These are phyloP conservation scores for Venturia nashicola DNA, from an alignment of 2,329 filamentous ascomycete species.

Conservation along the genomic window DNA sequence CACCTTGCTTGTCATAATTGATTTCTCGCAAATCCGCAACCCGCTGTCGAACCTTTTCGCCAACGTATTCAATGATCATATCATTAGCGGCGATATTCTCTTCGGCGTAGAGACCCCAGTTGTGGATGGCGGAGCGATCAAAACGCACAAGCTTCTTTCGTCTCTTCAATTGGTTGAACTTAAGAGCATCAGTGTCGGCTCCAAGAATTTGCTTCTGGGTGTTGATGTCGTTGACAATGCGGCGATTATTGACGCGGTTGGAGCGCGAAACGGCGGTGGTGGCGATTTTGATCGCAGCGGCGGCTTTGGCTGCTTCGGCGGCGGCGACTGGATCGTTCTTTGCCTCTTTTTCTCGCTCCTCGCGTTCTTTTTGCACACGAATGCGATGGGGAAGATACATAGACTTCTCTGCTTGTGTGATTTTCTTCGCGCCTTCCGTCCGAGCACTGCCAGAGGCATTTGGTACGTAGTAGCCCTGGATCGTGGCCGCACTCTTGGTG, in stretches of 20 bases:
- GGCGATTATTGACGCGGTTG: conserved; percentile 90
- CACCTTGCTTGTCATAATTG: conserved; percentile 87
- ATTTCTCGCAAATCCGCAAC: conserved; percentile 94
- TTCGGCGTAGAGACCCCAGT: conserved; percentile 96
- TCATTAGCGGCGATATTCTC: conserved; percentile 95
- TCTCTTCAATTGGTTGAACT: conserved; percentile 99
- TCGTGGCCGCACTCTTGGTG: conserved; percentile 39
- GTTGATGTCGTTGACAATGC: conserved; percentile 87
- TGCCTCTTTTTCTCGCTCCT: conserved; percentile 74
- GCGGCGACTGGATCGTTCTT: conserved; percentile 53
- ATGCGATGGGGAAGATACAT: conserved; percentile 97
- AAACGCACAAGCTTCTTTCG: conserved; percentile 99
- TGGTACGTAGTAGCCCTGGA: conserved; percentile 66
- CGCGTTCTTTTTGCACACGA: conserved; percentile 81
- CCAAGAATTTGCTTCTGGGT: conserved; percentile 77
- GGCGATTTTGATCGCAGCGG: conserved; percentile 58
- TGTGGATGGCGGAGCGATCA: conserved; percentile 93
- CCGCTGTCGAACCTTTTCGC: conserved; percentile 91
- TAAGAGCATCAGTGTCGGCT: conserved; percentile 75
- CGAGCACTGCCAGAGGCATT: conserved; percentile 77
- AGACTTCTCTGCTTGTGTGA: conserved; percentile 92
- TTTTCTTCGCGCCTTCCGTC: conserved; percentile 90
- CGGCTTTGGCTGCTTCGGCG: conserved; percentile 58
- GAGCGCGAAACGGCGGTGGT: conserved; percentile 85
- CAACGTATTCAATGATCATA: conserved; percentile 99